Conservation (phyloP, 345 rosid species). For the Citrus inodora region DNA sequence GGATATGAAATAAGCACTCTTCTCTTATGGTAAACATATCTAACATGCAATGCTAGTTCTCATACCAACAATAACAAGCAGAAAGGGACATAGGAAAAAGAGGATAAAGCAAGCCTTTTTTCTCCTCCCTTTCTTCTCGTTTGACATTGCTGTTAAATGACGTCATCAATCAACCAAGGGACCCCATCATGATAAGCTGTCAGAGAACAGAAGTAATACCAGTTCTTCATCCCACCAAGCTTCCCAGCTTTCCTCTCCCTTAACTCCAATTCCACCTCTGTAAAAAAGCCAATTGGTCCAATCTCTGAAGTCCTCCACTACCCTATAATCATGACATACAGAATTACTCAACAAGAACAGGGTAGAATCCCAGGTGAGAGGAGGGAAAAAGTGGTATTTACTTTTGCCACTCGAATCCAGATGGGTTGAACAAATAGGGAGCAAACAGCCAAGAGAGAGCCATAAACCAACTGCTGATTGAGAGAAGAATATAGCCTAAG, state of each 20-base stretch:
- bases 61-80: background rate
- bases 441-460: slow-evolving; percentile 95
- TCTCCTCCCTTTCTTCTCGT: background rate
- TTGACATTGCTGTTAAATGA: background rate
- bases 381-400: slow-evolving; percentile 30
- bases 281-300: slow-evolving; percentile 99
- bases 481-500: slow-evolving; percentile 70
- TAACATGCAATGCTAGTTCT: background rate
- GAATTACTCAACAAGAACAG: slow-evolving; percentile 1
- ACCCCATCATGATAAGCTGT: background rate
- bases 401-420: slow-evolving; percentile 99
- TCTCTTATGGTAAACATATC: background rate
- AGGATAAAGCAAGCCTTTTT: background rate
- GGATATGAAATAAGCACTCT: background rate
- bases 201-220: slow-evolving; percentile 40
- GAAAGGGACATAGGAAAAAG: background rate
- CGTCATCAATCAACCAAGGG: background rate
- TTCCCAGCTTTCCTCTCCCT: slow-evolving; percentile 99
- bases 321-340: slow-evolving; percentile 41
- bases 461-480: slow-evolving; percentile 97
- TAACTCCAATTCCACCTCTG: slow-evolving; percentile 98
- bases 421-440: slow-evolving; percentile 93
- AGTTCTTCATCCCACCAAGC: slow-evolving; percentile 99
- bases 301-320: slow-evolving; percentile 93
- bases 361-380: background rate